These are phyloP conservation scores for Calycina herbarum DNA, from an alignment of 2,329 filamentous ascomycete species.

Conservation along the genomic window DNA sequence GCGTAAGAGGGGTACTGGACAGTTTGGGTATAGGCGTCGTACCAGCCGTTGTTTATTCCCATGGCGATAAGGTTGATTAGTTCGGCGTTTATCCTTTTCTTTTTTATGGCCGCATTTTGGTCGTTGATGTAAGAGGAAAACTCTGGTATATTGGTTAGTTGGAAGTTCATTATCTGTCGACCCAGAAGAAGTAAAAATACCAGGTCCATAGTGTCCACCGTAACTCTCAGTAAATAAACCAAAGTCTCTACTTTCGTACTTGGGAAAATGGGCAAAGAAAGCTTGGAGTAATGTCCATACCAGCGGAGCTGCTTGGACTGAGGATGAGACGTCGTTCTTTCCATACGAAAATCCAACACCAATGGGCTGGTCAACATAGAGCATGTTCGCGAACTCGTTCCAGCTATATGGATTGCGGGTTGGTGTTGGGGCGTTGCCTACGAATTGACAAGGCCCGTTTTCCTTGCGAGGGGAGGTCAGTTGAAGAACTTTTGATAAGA, in stretches of 20 bases:
- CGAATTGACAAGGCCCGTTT: constrained; percentile 42
- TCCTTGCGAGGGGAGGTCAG: constrained; percentile 32
- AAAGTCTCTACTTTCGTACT: constrained; percentile 57
- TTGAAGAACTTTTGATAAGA: too few species aligned
- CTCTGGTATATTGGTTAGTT: constrained; percentile 30
- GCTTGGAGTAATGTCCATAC: constrained; percentile 56
- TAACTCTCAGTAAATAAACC: constrained; percentile 52
- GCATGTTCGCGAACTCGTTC: constrained; percentile 41
- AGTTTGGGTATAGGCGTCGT: constrained; percentile 57
- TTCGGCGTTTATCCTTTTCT: constrained; percentile 38
- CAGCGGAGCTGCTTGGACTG: constrained; percentile 45
- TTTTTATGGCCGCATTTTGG: constrained; percentile 52
- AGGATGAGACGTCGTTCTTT: constrained; percentile 43
- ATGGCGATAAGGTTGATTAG: constrained; percentile 35
- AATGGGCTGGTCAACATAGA: constrained; percentile 41
- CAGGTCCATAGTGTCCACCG: constrained; percentile 56
- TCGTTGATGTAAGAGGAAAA: constrained; percentile 54
- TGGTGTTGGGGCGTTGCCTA: constrained; percentile 41
- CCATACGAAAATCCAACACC: constrained; percentile 44
- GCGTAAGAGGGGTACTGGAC: constrained; percentile 15
- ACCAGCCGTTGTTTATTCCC: constrained; percentile 37
- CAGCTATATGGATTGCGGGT: constrained; percentile 41
- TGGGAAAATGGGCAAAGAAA: constrained; percentile 62
- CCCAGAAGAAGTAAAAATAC: too few species aligned
- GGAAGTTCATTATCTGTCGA: too few species aligned